Percentiles rank a stretch among this genome's conserved stretches.
These are phyloP conservation scores for Coniochaeta ligniaria DNA, from an alignment of 2,329 filamentous ascomycete genomes.

Conservation along the genomic window DNA sequence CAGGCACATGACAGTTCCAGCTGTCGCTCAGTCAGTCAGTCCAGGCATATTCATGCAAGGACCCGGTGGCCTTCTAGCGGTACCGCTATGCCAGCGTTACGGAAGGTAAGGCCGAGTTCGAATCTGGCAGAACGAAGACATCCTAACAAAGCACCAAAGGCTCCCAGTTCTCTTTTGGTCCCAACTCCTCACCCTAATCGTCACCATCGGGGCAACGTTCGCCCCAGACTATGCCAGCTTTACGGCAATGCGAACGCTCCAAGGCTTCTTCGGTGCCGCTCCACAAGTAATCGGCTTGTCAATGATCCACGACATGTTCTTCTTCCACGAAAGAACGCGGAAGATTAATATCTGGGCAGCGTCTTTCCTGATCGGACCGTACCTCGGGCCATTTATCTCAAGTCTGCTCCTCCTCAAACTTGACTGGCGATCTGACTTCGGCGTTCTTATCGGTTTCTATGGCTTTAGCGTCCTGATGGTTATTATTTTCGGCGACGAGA, in stretches of 20 bases:
- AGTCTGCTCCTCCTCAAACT: conserved; percentile 25
- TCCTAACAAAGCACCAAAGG: not conserved
- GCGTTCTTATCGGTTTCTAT: conserved; percentile 19
- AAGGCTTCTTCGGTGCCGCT: conserved; percentile 37
- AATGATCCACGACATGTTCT: conserved; percentile 38
- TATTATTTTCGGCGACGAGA: conserved; percentile 10
- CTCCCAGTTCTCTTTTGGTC: conserved; percentile 21
- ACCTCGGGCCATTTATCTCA: conserved; percentile 18
- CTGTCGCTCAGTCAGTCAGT: conserved; percentile 8
- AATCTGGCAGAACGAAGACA: not conserved
- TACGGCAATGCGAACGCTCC: conserved; percentile 21
- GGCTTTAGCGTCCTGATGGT: conserved; percentile 19
- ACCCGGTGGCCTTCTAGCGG: conserved; percentile 7
- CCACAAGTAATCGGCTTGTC: conserved; percentile 25
- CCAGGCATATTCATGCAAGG: conserved; percentile 11
- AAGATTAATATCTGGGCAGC: conserved; percentile 24
- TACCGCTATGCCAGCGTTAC: conserved; percentile 9
- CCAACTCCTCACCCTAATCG: conserved; percentile 13
- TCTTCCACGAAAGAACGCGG: conserved; percentile 34
- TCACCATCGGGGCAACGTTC: conserved; percentile 16
- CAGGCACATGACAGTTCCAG: conserved; percentile 5
- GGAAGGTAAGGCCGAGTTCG: conserved; percentile 1
- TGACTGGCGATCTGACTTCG: conserved; percentile 25
- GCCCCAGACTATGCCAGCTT: conserved; percentile 15
- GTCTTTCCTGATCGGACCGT: conserved; percentile 17